Base-by-base conservation (phyloP, 106 monocot genomes). In the Alisma plantagoaquatica region DNA sequence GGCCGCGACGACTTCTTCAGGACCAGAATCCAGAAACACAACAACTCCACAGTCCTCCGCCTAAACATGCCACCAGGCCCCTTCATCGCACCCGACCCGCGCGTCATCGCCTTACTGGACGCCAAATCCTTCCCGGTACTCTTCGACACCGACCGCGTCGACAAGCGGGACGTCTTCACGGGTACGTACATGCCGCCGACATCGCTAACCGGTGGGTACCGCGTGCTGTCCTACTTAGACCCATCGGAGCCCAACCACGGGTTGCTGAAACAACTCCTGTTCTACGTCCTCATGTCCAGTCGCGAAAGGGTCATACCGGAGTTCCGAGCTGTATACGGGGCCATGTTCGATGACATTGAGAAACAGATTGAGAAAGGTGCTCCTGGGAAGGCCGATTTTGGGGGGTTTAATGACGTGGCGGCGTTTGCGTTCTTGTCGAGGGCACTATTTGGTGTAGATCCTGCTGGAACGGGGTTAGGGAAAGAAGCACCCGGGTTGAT, bases 71-170 rank as follows among this genome's bases (percentile, higher is more conserved):
- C 68, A 1, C 77, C 72, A 2, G 72, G 77, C 5, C 71, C 66
- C 9, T 66, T 72, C 51, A 56, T 77, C 31, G 41, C 67, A 3
- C 6, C 24, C 26, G 31, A 68, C 63, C 56, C 77, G 33, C 42
- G 52, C 44, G 72, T 77, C 51, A 27, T 77, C 35, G 66, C 67
- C 55, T 42, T 72, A 9, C n/a, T n/a, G n/a, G n/a, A n/a, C n/a
- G n/a, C n/a, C n/a, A n/a, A n/a, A n/a, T n/a, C n/a, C n/a, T n/a
- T n/a, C n/a, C n/a, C n/a, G n/a, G n/a, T n/a, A n/a, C n/a, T n/a
- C 72, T 76, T 76, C 65, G 75, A 76, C 64, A 18, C 33, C 19
- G 50, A 67, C 51, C 71, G 68, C 33, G 77, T 77, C 23, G 77
- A 77, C 27, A 77, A 72, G 47, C 67, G 32, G 51, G 33, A 77